phyloP scores from a whole-genome alignment of 2,329 filamentous ascomycete species.

The Alternaria ethzedia region DNA sequence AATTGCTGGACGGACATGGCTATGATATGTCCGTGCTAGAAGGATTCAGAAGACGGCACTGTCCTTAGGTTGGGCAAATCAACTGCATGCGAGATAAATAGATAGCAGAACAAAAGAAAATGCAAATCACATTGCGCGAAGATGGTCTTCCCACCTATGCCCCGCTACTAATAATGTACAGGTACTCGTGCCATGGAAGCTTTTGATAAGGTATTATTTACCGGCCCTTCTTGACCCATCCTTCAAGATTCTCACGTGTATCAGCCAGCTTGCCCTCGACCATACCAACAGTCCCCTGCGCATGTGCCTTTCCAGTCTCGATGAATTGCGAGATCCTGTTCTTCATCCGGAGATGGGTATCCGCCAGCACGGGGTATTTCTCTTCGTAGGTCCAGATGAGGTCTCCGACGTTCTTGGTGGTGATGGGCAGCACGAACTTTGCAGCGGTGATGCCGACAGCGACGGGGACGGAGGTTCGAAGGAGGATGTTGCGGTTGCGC shows the following conservation, averaged over 20 bases:
- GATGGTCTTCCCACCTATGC: slow-evolving; percentile 5
- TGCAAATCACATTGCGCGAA: slow-evolving; percentile 7
- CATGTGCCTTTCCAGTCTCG: slow-evolving; percentile 77
- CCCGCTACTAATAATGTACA: slow-evolving; percentile 26
- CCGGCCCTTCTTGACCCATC: slow-evolving; percentile 90
- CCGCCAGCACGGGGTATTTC: slow-evolving; percentile 79
- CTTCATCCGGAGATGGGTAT: slow-evolving; percentile 77
- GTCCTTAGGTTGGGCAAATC: too few species aligned
- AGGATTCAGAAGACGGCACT: too few species aligned
- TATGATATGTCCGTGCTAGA: too few species aligned
- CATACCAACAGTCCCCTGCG: slow-evolving; percentile 71
- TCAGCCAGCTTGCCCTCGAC: slow-evolving; percentile 82
- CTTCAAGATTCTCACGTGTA: slow-evolving; percentile 78
- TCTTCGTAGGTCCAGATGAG: slow-evolving; percentile 93
- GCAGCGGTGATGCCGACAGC: slow-evolving; percentile 82
- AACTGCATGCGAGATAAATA: too few species aligned
- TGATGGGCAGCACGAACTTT: slow-evolving; percentile 84
- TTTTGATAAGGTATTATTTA: slow-evolving; percentile 50
- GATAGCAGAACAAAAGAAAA: slow-evolving; percentile 1
- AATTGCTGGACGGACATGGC: too few species aligned
- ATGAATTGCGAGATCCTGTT: slow-evolving; percentile 73
- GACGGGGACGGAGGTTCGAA: slow-evolving; percentile 78
- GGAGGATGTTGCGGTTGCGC: slow-evolving; percentile 82
- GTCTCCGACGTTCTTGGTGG: slow-evolving; percentile 86
- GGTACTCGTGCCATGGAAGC: slow-evolving; percentile 16